Percentiles rank a stretch among this genome's conserved stretches.
phyloP scores from a whole-genome alignment of 371 early-diverging fungal genomes.

The Actinomucor elegans region DNA sequence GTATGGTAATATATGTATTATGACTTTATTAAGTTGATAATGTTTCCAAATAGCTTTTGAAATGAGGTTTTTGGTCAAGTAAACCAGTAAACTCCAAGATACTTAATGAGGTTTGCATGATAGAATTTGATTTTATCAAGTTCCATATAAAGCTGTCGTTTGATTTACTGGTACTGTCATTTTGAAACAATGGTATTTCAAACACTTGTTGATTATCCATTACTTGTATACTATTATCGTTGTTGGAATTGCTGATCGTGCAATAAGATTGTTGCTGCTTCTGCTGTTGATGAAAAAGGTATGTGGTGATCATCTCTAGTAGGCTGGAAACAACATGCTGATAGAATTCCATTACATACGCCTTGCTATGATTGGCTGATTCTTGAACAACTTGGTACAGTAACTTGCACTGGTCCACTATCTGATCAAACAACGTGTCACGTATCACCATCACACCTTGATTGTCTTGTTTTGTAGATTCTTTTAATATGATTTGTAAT shows the following conservation, averaged over 20 bases:
- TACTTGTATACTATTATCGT: no score
- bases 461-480: background rate
- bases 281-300: background rate
- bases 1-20: background rate
- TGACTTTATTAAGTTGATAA: background rate
- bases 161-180: background rate
- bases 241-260: background rate
- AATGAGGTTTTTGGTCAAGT: slow-evolving; percentile 3
- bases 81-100: slow-evolving; percentile 4
- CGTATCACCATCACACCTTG: slow-evolving; percentile 6
- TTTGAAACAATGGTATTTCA: no score
- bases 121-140: slow-evolving; percentile 3
- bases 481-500: slow-evolving; percentile 1
- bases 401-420: background rate
- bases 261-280: background rate
- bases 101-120: slow-evolving; percentile 1
- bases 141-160: background rate
- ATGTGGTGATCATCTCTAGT: background rate
- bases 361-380: background rate
- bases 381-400: background rate
- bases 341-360: slow-evolving; percentile 14
- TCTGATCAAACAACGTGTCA: slow-evolving; percentile 8
- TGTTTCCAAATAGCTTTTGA: background rate
- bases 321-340: slow-evolving; percentile 4
- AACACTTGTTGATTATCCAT: no score